A percentile compares a stretch with the other conserved stretches of the same genome.
Evolutionary conservation across 169 alveolate species (phyloP).

Genomic region (Perkinsus olseni): DNA sequence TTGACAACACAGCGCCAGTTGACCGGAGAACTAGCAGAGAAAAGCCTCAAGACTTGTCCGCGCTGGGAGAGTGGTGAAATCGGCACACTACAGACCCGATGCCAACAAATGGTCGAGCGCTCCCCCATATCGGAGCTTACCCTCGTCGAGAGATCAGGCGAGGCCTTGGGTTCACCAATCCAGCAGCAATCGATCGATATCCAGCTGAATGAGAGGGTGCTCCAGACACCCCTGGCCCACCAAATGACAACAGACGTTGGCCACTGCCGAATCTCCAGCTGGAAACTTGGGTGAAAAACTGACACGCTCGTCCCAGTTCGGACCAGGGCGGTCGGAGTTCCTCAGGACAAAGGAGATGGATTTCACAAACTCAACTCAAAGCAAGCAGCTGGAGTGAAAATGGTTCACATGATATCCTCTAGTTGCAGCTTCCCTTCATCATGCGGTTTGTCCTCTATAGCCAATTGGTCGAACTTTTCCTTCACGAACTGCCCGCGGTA

Average conservation of each 20-base stretch:
- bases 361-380: too few species aligned
- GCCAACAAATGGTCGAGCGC: too few species aligned
- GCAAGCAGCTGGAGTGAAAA: not conserved
- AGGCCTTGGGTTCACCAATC: not conserved
- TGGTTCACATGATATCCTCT: not conserved
- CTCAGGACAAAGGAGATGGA: too few species aligned
- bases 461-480: not conserved
- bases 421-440: not conserved
- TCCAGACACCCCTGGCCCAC: not conserved
- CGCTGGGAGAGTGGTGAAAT: too few species aligned
- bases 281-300: not conserved
- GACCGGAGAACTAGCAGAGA: not conserved
- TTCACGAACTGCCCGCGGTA: not conserved
- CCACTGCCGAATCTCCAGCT: not conserved
- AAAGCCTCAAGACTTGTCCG: too few species aligned
- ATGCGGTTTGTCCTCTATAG: not conserved
- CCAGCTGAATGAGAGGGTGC: not conserved
- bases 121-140: not conserved
- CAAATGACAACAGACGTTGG: not conserved
- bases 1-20: too few species aligned
- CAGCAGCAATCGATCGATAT: not conserved
- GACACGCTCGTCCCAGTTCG: not conserved
- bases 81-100: too few species aligned
- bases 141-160: not conserved
- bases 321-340: too few species aligned